Percentiles rank a stretch among this genome's conserved stretches.
Conservation (phyloP, 2,329 filamentous ascomycete genomes). For the Fusarium luffae region DNA sequence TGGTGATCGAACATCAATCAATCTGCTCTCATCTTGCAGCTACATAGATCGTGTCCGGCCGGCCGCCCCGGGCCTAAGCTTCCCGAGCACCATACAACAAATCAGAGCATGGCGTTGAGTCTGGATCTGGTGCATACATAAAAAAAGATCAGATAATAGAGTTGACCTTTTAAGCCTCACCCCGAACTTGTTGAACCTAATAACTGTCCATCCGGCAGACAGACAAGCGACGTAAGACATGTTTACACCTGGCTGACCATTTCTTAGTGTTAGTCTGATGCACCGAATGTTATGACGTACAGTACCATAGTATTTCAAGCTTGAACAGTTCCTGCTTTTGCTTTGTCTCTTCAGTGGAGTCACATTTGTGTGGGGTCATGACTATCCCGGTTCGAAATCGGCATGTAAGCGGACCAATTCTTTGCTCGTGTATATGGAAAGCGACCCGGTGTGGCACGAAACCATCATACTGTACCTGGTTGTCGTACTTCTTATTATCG, state of each 20-base stretch:
- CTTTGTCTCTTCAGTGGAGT: constrained; percentile 35
- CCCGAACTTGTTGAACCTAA: neutral
- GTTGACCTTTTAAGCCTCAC: neutral
- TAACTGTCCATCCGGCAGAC: constrained; percentile 1
- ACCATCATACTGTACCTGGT: constrained; percentile 4
- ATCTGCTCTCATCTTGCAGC: constrained; percentile 18
- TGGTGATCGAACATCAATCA: constrained; percentile 10
- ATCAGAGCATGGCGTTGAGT: constrained; percentile 33
- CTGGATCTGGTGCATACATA: constrained; percentile 14
- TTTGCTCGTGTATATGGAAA: constrained; percentile 10
- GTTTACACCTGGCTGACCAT: neutral
- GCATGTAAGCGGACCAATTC: constrained; percentile 7
- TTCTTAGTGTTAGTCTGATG: constrained; percentile 15
- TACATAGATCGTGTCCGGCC: constrained; percentile 27
- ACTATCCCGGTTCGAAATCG: neutral
- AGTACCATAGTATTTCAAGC: neutral
- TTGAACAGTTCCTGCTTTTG: constrained; percentile 33
- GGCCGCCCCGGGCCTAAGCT: constrained; percentile 16
- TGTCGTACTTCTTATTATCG: neutral
- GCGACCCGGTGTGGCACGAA: constrained; percentile 33
- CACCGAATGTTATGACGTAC: constrained; percentile 25
- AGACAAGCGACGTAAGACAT: neutral
- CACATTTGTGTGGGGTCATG: constrained; percentile 1
- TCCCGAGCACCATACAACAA: constrained; percentile 2
- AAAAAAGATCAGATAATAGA: neutral